Evolutionary conservation across 257 asterid species (phyloP), one percentile per base, ranked within the genome.

Genomic region (Nicotiana knightiana): DNA sequence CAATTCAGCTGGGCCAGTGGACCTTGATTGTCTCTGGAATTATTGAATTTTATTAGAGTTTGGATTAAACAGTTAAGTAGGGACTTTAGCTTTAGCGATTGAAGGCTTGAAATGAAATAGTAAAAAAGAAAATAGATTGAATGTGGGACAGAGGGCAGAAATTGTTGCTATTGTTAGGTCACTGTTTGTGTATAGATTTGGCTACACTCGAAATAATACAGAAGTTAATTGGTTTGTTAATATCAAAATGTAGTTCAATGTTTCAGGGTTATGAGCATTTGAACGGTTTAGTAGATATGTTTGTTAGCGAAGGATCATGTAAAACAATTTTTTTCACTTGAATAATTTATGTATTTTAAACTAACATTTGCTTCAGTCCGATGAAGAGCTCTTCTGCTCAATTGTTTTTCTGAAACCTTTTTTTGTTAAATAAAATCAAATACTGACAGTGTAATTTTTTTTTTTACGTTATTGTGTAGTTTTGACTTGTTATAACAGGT

Each of bases 11-110:
- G 91, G 88, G 28, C 87, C 86, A 21, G 83, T 86, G 79, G 86
- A 86, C 76, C 81, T 86, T 16, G 89, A 83, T 71, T 85, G 84
- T 61, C 82, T 88, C 0, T 86, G 89, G 89, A 82, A 83, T 83
- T 88, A 85, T 80, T 86, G 86, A 86, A 53, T 48, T 71, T 12
- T 37, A 71, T 43, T 9, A 43, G 59, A 71, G 37, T 2, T 53
- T 70, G 78, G 78, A 70, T 43, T 48, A 43, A 21, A 51, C 16
- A 73, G 51, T 51, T 48, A 51, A 43, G 43, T 75, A 75, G 80
- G 46, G 80, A 51, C 63, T 28, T 61, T 21, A 61, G 33, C 15
- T 61, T 61, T 61, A 61, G 67, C 16, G 33, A 64, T 18, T 28
- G 39, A 64, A 64, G 70, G 70, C 39, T 26, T 26, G 80, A 48